phyloP scores from a whole-genome alignment of 192 early-diverging fungal species.

The Podila verticillata region DNA sequence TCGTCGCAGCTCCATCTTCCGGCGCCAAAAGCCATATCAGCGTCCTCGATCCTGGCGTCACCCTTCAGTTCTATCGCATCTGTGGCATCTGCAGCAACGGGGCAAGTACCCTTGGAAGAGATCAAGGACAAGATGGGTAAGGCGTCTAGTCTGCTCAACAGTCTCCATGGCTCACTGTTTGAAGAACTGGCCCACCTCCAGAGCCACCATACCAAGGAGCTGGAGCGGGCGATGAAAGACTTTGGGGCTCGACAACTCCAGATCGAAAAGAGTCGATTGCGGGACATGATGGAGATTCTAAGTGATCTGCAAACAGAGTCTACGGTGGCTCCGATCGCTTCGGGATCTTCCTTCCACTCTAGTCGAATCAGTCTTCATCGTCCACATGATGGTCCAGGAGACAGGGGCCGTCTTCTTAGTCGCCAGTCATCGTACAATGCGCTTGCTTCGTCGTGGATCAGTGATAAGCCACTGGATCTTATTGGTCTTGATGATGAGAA shows the following conservation, averaged over 20 bases:
- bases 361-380: conserved; percentile 3
- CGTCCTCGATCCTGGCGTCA: conserved; percentile 34
- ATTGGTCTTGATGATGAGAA: conserved; percentile 27
- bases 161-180: conserved; percentile 56
- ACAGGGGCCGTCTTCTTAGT: conserved; percentile 14
- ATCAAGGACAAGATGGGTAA: conserved; percentile 52
- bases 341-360: conserved; percentile 2
- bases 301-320: conserved; percentile 31
- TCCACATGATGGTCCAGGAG: conserved; percentile 4
- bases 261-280: conserved; percentile 45
- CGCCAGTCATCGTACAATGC: conserved; percentile 25
- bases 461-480: background rate
- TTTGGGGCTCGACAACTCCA: conserved; percentile 39
- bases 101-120: conserved; percentile 26
- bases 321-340: background rate
- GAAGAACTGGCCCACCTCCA: conserved; percentile 62
- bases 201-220: conserved; percentile 48
- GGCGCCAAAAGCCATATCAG: conserved; percentile 28
- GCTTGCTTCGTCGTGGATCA: conserved; percentile 4
- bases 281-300: conserved; percentile 49
- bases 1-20: conserved; percentile 6
- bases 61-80: conserved; percentile 54
- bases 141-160: conserved; percentile 51
- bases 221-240: conserved; percentile 42
- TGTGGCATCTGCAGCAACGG: conserved; percentile 42